Evolutionary conservation across 768 basidiomycete genomes (phyloP).

Genomic region (Rhizopogon salebrosus): DNA sequence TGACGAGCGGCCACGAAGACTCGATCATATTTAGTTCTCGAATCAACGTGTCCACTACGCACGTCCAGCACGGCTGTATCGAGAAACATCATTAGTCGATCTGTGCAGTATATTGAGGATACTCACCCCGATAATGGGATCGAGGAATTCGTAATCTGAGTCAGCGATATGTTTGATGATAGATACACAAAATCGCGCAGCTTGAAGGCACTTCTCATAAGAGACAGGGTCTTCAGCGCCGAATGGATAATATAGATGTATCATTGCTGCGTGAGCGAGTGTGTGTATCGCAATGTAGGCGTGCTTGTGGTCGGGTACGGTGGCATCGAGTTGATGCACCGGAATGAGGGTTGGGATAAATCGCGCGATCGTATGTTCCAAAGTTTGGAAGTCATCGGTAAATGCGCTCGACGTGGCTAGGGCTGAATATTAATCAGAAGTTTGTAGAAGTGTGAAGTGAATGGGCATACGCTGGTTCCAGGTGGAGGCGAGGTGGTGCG

Average conservation of each 20-base stretch:
- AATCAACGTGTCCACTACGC: slow-evolving; percentile 60
- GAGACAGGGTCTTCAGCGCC: slow-evolving; percentile 53
- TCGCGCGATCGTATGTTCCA: slow-evolving; percentile 61
- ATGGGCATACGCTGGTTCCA: slow-evolving; percentile 52
- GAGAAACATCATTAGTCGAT: not conserved
- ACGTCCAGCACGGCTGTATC: slow-evolving; percentile 65
- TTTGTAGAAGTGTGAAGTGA: slow-evolving; percentile 8
- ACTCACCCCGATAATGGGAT: slow-evolving; percentile 73
- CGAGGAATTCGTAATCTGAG: slow-evolving; percentile 64
- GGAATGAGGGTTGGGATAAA: slow-evolving; percentile 63
- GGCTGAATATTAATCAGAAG: slow-evolving; percentile 28
- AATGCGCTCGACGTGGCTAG: slow-evolving; percentile 42
- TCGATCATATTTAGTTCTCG: slow-evolving; percentile 62
- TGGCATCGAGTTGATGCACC: slow-evolving; percentile 55
- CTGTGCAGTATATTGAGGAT: not conserved
- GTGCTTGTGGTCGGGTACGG: slow-evolving; percentile 54
- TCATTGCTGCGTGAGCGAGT: slow-evolving; percentile 58
- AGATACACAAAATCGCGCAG: slow-evolving; percentile 54
- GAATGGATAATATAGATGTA: slow-evolving; percentile 61
- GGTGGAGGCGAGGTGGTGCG: slow-evolving; percentile 51
- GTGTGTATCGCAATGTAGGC: slow-evolving; percentile 57
- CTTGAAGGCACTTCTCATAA: slow-evolving; percentile 62
- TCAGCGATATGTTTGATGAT: slow-evolving; percentile 61
- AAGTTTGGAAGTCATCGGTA: slow-evolving; percentile 51
- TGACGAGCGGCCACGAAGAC: slow-evolving; percentile 56